Conservation (phyloP, 768 basidiomycete genomes). For the Cyclocybe aegerita region DNA sequence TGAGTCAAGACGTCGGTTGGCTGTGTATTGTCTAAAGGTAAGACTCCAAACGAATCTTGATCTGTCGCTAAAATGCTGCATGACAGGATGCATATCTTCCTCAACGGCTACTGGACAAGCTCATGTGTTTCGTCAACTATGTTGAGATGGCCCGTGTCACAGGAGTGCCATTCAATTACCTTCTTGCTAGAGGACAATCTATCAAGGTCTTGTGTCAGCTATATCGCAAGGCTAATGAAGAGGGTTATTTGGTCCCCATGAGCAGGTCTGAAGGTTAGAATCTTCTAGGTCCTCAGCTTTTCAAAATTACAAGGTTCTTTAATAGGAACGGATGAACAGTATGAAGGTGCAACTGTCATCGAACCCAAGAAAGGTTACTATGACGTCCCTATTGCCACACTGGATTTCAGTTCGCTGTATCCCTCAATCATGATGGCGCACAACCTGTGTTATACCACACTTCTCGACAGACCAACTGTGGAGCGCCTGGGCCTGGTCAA, state of each 20-base stretch:
- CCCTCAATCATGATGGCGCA: slow-evolving; percentile 99
- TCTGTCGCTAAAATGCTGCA: neutral
- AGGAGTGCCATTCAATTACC: slow-evolving; percentile 98
- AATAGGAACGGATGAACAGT: slow-evolving; percentile 89
- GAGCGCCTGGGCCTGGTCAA: slow-evolving; percentile 76
- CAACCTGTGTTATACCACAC: slow-evolving; percentile 96
- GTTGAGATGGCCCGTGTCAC: slow-evolving; percentile 99
- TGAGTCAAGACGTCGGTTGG: slow-evolving; percentile 88
- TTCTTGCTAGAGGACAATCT: slow-evolving; percentile 92
- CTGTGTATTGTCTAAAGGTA: slow-evolving; percentile 98
- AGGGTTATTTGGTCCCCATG: slow-evolving; percentile 87
- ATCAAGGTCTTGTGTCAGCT: slow-evolving; percentile 98
- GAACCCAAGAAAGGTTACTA: slow-evolving; percentile 97
- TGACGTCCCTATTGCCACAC: slow-evolving; percentile 93
- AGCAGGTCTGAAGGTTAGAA: slow-evolving; percentile 77
- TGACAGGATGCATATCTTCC: slow-evolving; percentile 95
- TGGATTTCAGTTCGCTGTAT: slow-evolving; percentile 98
- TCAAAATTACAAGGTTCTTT: neutral
- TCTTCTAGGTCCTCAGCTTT: neutral
- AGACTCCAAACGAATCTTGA: neutral
- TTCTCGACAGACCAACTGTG: slow-evolving; percentile 79
- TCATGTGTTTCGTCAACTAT: slow-evolving; percentile 99
- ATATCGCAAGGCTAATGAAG: slow-evolving; percentile 88
- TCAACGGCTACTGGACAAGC: slow-evolving; percentile 92
- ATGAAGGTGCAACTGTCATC: slow-evolving; percentile 98